Conservation (phyloP, 2,329 filamentous ascomycete genomes). For the Septoria petroselini region DNA sequence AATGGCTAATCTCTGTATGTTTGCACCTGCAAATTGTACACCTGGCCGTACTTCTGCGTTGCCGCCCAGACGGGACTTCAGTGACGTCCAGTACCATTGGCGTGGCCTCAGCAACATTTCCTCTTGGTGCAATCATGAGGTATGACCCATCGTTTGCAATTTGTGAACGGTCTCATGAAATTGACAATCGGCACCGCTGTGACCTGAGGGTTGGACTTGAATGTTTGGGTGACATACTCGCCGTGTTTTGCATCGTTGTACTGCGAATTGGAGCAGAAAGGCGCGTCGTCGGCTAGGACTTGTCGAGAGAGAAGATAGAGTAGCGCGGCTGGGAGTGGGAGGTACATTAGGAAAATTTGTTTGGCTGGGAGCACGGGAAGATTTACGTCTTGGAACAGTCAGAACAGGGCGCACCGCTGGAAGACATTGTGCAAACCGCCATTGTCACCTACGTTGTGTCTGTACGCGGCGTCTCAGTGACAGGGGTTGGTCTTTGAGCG, state of each 20-base stretch:
- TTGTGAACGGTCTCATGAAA: conserved; percentile 33
- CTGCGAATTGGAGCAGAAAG: conserved; percentile 24
- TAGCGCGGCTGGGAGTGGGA: neutral
- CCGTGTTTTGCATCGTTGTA: conserved; percentile 41
- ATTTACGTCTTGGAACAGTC: no score
- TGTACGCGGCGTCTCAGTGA: neutral
- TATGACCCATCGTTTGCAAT: conserved; percentile 35
- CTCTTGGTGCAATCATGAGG: conserved; percentile 32
- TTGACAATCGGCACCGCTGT: conserved; percentile 35
- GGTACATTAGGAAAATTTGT: neutral
- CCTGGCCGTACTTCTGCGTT: conserved; percentile 35
- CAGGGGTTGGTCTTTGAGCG: neutral
- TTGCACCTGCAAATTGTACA: conserved; percentile 49
- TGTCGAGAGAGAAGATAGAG: neutral
- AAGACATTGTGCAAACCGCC: neutral
- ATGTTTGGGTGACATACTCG: conserved; percentile 38
- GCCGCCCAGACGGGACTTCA: conserved; percentile 21
- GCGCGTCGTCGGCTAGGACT: conserved; percentile 19
- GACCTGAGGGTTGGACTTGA: conserved; percentile 36
- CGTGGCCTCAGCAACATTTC: conserved; percentile 17
- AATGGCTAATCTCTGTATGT: conserved; percentile 45
- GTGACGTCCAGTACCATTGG: conserved; percentile 24
- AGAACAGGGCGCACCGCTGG: no score
- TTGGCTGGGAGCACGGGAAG: no score
- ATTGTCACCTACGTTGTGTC: no score